Conservation (phyloP, 768 basidiomycete genomes). For the Leccinum obscurum region DNA sequence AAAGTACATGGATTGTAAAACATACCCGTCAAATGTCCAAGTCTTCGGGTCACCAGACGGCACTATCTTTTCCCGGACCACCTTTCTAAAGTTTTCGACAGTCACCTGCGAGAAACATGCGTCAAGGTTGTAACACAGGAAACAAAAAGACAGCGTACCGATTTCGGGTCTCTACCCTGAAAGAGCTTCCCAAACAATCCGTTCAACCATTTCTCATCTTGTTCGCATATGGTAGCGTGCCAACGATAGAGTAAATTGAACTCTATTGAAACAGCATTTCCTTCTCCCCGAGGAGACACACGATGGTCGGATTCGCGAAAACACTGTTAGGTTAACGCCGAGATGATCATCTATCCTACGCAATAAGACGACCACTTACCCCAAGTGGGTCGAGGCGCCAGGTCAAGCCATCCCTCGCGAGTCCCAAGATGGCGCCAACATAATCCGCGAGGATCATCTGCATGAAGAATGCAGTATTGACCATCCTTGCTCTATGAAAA, state of each 20-base stretch:
- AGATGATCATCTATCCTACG: background rate
- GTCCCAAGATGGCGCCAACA: constrained; percentile 70
- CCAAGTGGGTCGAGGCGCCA: constrained; percentile 74
- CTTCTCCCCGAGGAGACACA: constrained; percentile 62
- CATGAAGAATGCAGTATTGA: constrained; percentile 74
- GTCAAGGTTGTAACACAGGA: background rate
- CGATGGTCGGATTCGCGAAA: constrained; percentile 53
- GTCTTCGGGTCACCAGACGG: constrained; percentile 32
- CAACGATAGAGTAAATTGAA: constrained; percentile 64
- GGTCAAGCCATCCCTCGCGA: constrained; percentile 57
- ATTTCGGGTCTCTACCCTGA: constrained; percentile 38
- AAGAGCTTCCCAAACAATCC: constrained; percentile 47
- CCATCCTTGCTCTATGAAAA: constrained; percentile 69
- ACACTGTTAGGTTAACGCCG: constrained; percentile 33
- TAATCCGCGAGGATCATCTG: constrained; percentile 72
- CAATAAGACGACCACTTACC: constrained; percentile 34
- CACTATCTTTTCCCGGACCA: constrained; percentile 13
- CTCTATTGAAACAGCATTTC: constrained; percentile 76
- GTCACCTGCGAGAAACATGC: constrained; percentile 16
- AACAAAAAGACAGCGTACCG: constrained; percentile 31
- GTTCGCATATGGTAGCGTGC: constrained; percentile 60
- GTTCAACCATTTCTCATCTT: constrained; percentile 59
- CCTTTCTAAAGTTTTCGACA: constrained; percentile 19
- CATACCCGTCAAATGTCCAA: constrained; percentile 58
- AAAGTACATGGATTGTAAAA: background rate